Conservation (phyloP, 192 early-diverging fungal species). For the Dissophora globulifera region DNA sequence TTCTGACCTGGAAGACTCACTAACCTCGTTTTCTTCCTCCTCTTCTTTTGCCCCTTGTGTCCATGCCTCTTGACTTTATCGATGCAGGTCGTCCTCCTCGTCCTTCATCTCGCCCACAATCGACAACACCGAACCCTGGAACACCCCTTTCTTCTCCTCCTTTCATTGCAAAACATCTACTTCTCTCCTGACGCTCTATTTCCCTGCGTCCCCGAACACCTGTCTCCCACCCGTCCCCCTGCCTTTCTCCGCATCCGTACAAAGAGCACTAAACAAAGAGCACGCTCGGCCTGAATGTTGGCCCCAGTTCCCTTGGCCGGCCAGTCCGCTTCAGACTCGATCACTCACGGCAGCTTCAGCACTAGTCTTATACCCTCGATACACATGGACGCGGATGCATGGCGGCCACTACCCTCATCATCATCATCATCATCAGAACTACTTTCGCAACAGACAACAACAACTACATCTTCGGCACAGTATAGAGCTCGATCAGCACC, state of each 20-base stretch:
- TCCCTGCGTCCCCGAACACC: too few relatives aligned
- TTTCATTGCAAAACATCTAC: too few relatives aligned
- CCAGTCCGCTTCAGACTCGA: slow-evolving; percentile 19
- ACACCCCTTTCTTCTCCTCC: too few relatives aligned
- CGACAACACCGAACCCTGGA: too few relatives aligned
- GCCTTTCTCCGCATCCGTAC: neutral
- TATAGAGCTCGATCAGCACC: slow-evolving; percentile 7
- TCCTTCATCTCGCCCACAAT: too few relatives aligned
- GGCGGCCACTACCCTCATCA: neutral
- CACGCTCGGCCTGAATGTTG: slow-evolving; percentile 19
- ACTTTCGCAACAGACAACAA: too few relatives aligned
- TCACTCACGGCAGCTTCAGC: neutral
- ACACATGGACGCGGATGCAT: slow-evolving; percentile 10
- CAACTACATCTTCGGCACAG: neutral
- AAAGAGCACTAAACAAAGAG: neutral
- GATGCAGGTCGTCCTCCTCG: neutral
- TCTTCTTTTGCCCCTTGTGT: neutral
- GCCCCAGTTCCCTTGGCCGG: slow-evolving; percentile 9
- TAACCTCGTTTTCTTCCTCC: neutral
- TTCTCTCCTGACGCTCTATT: too few relatives aligned
- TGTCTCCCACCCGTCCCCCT: neutral
- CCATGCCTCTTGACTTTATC: too few relatives aligned
- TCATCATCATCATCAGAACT: neutral
- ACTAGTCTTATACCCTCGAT: neutral
- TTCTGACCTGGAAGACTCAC: too few relatives aligned